Evolutionary conservation across 2,329 filamentous ascomycete species (phyloP).

Genomic region (Calonectria hongkongensis): DNA sequence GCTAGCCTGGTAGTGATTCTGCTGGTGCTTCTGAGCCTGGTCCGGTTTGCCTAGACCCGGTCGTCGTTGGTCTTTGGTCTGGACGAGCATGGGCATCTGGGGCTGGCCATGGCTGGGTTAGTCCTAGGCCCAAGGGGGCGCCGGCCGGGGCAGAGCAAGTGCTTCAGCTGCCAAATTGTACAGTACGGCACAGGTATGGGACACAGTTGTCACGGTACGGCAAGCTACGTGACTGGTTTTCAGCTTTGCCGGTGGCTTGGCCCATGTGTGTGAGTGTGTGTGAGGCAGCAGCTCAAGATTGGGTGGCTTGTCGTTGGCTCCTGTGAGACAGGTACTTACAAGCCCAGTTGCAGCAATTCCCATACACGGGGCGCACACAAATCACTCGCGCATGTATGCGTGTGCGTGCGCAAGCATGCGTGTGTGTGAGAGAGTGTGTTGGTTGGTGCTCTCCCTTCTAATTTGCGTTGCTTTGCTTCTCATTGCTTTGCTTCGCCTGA

Average conservation of each 20-base stretch:
- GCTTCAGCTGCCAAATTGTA: slow-evolving; percentile 27
- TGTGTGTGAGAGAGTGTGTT: not conserved
- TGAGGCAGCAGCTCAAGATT: slow-evolving; percentile 22
- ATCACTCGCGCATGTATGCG: slow-evolving; percentile 1
- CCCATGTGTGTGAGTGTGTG: slow-evolving; percentile 11
- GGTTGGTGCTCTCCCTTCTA: not conserved
- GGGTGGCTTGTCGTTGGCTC: slow-evolving; percentile 20
- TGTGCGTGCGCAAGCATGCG: not conserved
- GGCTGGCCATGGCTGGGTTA: slow-evolving; percentile 30
- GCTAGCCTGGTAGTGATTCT: slow-evolving; percentile 33
- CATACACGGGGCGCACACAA: slow-evolving; percentile 12
- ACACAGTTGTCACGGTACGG: slow-evolving; percentile 19
- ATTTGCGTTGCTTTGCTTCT: slow-evolving; percentile 6
- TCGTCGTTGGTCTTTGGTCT: slow-evolving; percentile 20
- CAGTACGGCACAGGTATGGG: slow-evolving; percentile 7
- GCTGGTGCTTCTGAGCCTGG: slow-evolving; percentile 30
- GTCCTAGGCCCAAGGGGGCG: slow-evolving; percentile 22
- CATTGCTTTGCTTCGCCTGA: slow-evolving; percentile 8
- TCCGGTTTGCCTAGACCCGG: slow-evolving; percentile 7
- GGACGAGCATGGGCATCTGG: slow-evolving; percentile 24
- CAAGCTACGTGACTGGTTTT: slow-evolving; percentile 24
- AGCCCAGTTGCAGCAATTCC: slow-evolving; percentile 5
- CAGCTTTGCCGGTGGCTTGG: slow-evolving; percentile 18
- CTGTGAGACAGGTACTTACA: not conserved
- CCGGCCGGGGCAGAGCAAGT: slow-evolving; percentile 17